Evolutionary conservation across 148 eudicot species (phyloP).

Genomic region (Persicaria tinctoria): DNA sequence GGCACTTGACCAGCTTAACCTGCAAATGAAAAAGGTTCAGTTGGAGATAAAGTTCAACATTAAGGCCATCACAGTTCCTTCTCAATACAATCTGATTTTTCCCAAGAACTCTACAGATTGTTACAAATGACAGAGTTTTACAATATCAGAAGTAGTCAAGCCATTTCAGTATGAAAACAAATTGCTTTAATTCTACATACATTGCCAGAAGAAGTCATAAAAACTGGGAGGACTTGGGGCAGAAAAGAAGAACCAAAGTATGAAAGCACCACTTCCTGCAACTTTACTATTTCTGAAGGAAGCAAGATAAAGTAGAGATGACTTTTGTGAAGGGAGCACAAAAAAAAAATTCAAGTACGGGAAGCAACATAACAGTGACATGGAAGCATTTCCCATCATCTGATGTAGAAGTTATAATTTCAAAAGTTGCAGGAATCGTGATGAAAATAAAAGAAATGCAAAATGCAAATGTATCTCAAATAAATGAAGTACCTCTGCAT

Average conservation of each 20-base stretch:
- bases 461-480: background rate
- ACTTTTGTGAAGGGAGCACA: background rate
- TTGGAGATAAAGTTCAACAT: background rate
- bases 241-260: slow-evolving; percentile 2
- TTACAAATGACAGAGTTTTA: background rate
- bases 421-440: background rate
- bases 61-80: background rate
- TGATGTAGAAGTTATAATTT: background rate
- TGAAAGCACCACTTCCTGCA: background rate
- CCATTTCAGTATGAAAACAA: background rate
- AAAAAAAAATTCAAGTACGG: background rate
- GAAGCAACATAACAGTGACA: background rate
- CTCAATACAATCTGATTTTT: background rate
- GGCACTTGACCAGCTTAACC: slow-evolving; percentile 53
- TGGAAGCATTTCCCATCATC: background rate
- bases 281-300: background rate
- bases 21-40: slow-evolving; percentile 16
- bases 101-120: background rate
- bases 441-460: slow-evolving; percentile 4
- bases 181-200: background rate
- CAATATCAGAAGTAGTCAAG: background rate
- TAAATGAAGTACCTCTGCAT: slow-evolving; percentile 59
- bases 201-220: background rate
- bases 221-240: background rate
- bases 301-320: background rate